Base-by-base conservation (phyloP, 176 grass and related monocot genomes). In the Musa beccarii region DNA sequence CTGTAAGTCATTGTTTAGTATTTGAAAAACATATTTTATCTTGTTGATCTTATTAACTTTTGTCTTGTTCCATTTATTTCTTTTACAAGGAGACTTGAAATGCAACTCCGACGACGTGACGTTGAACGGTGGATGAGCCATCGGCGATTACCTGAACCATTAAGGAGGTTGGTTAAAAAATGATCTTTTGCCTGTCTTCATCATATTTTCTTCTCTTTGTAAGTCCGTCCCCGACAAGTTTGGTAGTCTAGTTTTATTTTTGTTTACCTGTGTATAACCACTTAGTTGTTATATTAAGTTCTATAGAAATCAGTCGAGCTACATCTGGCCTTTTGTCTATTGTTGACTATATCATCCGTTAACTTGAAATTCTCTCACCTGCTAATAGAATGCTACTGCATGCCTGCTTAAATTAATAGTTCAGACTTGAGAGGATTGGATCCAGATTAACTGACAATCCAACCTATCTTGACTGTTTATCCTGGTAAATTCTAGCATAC, bases 91-190 rank as follows among this genome's bases (percentile, higher is more conserved):
- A 98, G 54, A 84, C 75, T 98, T 63, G 95, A 94, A 78, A 98
- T 98, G 95, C 95, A 98, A 84, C 88, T 98, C 79, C 90, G 95
- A 75, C 84, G 82, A 6, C 95, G 90, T 83, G 95, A 98, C 83
- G 95, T 98, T 86, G 95, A 98, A 74, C 81, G 84, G 75, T 96
- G 89, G 93, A 96, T 96, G 89, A 96, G 93, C 84, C 93, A 94
- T 83, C 81, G 95, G 63, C 88, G 90, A 49, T 76, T 98, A 79
- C 95, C 95, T 69, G 95, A 81, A 81, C 68, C 89, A 76, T 87
- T 98, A 78, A 89, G 90, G 85, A 93, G 89, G 95, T 98, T 87
- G 19, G 51, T 82, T 34, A 72, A 77, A 9, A 65, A 59, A 77
- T 75, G 22, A 11, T 71, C 24, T 53, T 78, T 52, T n/a, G 55